Conservation (phyloP, 352 stramenopile species). For the Phytophthora vignae region DNA sequence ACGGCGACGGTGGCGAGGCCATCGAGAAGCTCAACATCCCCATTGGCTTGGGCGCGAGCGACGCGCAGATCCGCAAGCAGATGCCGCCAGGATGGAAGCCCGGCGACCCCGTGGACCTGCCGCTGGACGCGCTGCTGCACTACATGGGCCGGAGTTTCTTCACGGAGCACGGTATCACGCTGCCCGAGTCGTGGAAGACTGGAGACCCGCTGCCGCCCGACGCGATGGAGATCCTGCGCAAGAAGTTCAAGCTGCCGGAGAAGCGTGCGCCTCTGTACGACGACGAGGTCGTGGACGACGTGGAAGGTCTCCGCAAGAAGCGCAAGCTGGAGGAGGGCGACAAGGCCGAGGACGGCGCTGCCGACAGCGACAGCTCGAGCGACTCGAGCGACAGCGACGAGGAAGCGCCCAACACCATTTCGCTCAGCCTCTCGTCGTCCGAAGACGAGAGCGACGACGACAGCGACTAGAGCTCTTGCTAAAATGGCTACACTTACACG, state of each 20-base stretch:
- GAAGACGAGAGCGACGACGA: conserved; percentile 68
- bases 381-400: conserved; percentile 68
- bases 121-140: conserved; percentile 78
- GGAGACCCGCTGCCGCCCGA: conserved; percentile 72
- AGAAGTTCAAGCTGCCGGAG: conserved; percentile 83
- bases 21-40: conserved; percentile 67
- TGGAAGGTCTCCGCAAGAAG: conserved; percentile 73
- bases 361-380: conserved; percentile 57
- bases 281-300: conserved; percentile 79
- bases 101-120: conserved; percentile 80
- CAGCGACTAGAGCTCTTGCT: conserved; percentile 45
- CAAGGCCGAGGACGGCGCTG: conserved; percentile 37
- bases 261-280: conserved; percentile 76
- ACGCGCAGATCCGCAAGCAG: conserved; percentile 78
- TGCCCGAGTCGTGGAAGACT: conserved; percentile 77
- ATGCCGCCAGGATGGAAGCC: conserved; percentile 84
- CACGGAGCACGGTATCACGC: conserved; percentile 71
- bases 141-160: conserved; percentile 86
- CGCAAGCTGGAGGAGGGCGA: conserved; percentile 65
- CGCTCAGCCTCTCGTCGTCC: conserved; percentile 76
- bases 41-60: conserved; percentile 71
- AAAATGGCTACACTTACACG: conserved; percentile 4
- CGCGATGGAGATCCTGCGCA: conserved; percentile 79
- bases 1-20: conserved; percentile 25
- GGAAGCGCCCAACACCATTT: conserved; percentile 70